A percentile compares a stretch with the other conserved stretches of the same genome.
phyloP scores from a whole-genome alignment of 2,329 filamentous ascomycete genomes.

The Trichoderma asperellum region DNA sequence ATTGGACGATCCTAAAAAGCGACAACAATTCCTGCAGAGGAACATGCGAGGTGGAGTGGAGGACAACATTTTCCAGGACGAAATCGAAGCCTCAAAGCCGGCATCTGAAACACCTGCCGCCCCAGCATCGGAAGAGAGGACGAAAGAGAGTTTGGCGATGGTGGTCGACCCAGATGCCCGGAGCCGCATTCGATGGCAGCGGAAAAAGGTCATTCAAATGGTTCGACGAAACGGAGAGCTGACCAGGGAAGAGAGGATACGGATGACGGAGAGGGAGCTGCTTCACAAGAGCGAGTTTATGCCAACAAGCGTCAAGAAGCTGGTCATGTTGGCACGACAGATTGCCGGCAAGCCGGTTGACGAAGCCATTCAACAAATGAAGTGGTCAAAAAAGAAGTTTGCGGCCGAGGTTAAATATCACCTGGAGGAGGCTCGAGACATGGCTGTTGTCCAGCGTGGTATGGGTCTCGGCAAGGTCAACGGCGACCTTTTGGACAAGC shows the following conservation, averaged over 20 bases:
- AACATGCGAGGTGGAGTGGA: slow-evolving; percentile 49
- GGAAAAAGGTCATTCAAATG: slow-evolving; percentile 80
- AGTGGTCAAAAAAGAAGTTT: slow-evolving; percentile 91
- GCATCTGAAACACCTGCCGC: slow-evolving; percentile 32
- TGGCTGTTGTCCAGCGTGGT: slow-evolving; percentile 76
- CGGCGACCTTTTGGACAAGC: slow-evolving; percentile 45
- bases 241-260: slow-evolving; percentile 67
- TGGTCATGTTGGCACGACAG: slow-evolving; percentile 82
- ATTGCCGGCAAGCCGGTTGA: slow-evolving; percentile 92
- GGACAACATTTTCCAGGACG: slow-evolving; percentile 67
- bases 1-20: slow-evolving; percentile 49
- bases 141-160: slow-evolving; percentile 59
- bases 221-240: slow-evolving; percentile 62
- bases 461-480: slow-evolving; percentile 72
- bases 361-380: slow-evolving; percentile 92
- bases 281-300: slow-evolving; percentile 69
- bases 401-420: slow-evolving; percentile 79
- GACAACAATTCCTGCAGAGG: slow-evolving; percentile 47
- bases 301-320: slow-evolving; percentile 89
- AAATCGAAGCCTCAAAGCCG: slow-evolving; percentile 47
- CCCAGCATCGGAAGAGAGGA: slow-evolving; percentile 45
- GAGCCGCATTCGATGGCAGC: slow-evolving; percentile 74
- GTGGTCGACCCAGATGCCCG: slow-evolving; percentile 76
- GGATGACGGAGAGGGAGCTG: slow-evolving; percentile 62
- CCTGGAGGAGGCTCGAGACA: slow-evolving; percentile 78